These are phyloP conservation scores for Evansstolkia leycettana DNA, from an alignment of 495 filamentous ascomycete species.

Conservation along the genomic window DNA sequence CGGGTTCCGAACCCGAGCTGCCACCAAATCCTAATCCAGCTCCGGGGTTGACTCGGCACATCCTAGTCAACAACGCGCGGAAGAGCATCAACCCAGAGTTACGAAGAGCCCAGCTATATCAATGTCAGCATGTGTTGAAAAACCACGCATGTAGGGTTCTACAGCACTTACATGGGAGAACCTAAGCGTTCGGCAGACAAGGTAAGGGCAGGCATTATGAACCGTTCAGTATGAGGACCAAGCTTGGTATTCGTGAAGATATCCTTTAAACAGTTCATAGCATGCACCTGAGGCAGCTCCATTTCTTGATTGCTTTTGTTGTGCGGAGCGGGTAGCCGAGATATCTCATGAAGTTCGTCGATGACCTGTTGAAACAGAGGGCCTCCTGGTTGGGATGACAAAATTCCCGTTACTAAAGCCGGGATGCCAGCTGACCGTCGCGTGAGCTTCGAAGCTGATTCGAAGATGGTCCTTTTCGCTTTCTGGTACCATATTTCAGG, in stretches of 20 bases:
- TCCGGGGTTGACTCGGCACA: slow-evolving; percentile 30
- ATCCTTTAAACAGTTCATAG: slow-evolving; percentile 81
- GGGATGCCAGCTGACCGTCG: slow-evolving; percentile 87
- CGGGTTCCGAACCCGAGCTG: slow-evolving; percentile 28
- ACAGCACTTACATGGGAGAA: slow-evolving; percentile 39
- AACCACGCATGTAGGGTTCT: background rate
- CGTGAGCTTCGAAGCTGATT: slow-evolving; percentile 65
- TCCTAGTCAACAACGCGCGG: slow-evolving; percentile 63
- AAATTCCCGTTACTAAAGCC: slow-evolving; percentile 64
- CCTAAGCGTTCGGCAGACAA: slow-evolving; percentile 62
- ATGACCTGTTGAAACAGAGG: slow-evolving; percentile 38
- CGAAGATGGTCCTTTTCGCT: slow-evolving; percentile 50
- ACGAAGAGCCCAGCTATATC: slow-evolving; percentile 70
- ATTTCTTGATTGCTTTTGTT: slow-evolving; percentile 30
- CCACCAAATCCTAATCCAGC: slow-evolving; percentile 28
- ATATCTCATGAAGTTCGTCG: slow-evolving; percentile 42
- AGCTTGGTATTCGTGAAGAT: slow-evolving; percentile 71
- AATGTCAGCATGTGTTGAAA: slow-evolving; percentile 5
- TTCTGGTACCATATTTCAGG: slow-evolving; percentile 54
- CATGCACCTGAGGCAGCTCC: slow-evolving; percentile 82
- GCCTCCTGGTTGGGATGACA: slow-evolving; percentile 32
- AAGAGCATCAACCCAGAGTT: slow-evolving; percentile 89
- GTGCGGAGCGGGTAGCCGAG: slow-evolving; percentile 38
- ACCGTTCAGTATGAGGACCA: slow-evolving; percentile 46
- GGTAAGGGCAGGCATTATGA: slow-evolving; percentile 59